Evolutionary conservation across 2,329 filamentous ascomycete species (phyloP), one percentile per base, ranked within the genome.

Genomic region (Fusarium robinianum): DNA sequence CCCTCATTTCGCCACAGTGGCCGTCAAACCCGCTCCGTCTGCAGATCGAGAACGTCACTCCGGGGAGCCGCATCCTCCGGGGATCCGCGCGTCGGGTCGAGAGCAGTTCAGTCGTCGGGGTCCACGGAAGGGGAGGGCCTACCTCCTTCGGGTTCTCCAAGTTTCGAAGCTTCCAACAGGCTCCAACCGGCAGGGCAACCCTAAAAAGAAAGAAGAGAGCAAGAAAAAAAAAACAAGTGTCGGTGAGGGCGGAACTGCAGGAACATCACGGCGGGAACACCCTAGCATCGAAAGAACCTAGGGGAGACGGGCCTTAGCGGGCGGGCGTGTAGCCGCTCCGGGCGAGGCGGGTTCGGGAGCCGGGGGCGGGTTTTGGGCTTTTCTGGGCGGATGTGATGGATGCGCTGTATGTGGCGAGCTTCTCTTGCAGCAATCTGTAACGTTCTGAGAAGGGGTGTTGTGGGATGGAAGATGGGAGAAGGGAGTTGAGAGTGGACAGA

Each of bases 161-260:
- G 42, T 43, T 19, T 37, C 48, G n/a, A n/a, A n/a, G n/a, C n/a
- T n/a, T n/a, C n/a, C n/a, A n/a, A n/a, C 41, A 38, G 7, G 18
- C 18, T 24, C 12, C 12, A 24, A 8, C n/a, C 2, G 16, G 12
- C n/a, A 30, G 17, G 24, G 14, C 18, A 41, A 26, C 34, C 31
- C 32, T 41, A 15, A 37, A 29, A 22, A 35, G 24, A 36, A 30
- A n/a, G n/a, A n/a, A n/a, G n/a, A n/a, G n/a, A n/a, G n/a, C n/a
- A n/a, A n/a, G n/a, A n/a, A n/a, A n/a, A n/a, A n/a, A n/a, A n/a
- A n/a, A n/a, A n/a, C n/a, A n/a, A 53, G 38, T 53, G 58, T 61
- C 58, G 58, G 58, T 61, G 58, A 61, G 48, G 36, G 9, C 55
- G 52, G 51, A 49, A 51, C 51, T 55, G 47, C 53, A 61, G 54